Percentiles rank a stretch among this genome's conserved stretches.
Evolutionary conservation across 148 eudicot species (phyloP).

Genomic region (Rhododendron molle): DNA sequence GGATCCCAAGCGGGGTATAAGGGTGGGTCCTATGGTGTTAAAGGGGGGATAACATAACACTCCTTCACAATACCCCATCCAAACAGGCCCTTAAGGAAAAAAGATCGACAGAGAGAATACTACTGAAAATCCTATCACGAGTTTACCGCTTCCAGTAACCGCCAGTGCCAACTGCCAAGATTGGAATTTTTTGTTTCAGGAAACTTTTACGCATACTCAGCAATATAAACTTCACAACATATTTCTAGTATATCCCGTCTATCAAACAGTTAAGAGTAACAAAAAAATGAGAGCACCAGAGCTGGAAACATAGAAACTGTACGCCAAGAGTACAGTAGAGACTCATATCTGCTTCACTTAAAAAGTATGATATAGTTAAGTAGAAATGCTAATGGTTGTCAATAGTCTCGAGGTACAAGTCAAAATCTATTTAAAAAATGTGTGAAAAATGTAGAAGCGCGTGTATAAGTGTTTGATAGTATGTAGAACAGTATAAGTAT

Average conservation of each 20-base stretch:
- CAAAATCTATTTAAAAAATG: neutral
- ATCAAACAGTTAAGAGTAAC: neutral
- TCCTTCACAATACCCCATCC: too few species aligned
- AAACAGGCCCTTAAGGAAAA: too few species aligned
- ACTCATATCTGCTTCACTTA: neutral
- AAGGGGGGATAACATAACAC: too few species aligned
- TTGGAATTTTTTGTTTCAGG: neutral
- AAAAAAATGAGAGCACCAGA: neutral
- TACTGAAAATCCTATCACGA: neutral
- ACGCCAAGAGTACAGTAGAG: neutral
- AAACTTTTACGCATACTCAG: neutral
- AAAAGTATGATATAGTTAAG: neutral
- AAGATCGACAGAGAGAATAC: neutral
- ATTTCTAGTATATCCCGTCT: neutral
- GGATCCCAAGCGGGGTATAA: too few species aligned
- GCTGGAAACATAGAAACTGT: neutral
- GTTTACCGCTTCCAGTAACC: neutral
- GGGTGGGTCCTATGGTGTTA: too few species aligned
- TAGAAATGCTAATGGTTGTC: neutral
- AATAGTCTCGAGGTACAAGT: neutral
- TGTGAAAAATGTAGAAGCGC: neutral
- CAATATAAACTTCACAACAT: neutral
- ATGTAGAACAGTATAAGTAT: neutral
- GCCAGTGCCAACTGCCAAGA: neutral
- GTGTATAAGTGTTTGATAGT: neutral